These are phyloP conservation scores for Fusarium fracticaudum DNA, from an alignment of 2,329 filamentous ascomycete genomes.

Conservation along the genomic window DNA sequence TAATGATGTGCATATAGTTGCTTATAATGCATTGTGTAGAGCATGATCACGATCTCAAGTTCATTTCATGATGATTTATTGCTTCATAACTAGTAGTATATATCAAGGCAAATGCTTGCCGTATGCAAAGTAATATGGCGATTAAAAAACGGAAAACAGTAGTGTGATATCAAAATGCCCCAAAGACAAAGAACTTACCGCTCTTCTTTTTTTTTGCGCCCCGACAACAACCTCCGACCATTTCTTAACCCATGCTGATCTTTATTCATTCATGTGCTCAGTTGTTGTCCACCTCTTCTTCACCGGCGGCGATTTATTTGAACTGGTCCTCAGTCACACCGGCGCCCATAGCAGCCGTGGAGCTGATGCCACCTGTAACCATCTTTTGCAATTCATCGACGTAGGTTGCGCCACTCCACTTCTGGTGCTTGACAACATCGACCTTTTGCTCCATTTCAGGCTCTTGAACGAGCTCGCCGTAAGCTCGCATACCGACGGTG, in stretches of 20 bases:
- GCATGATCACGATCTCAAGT: not conserved
- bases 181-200: conserved; percentile 10
- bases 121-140: conserved; percentile 1
- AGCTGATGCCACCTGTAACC: conserved; percentile 92
- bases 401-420: conserved; percentile 96
- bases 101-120: conserved; percentile 2
- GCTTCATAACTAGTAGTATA: not conserved
- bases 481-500: conserved; percentile 89
- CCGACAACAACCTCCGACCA: not conserved
- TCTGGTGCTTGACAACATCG: conserved; percentile 98
- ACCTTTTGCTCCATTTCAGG: conserved; percentile 92
- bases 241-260: not conserved
- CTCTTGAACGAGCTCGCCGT: conserved; percentile 97
- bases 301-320: conserved; percentile 39
- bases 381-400: conserved; percentile 96
- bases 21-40: not conserved
- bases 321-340: conserved; percentile 99
- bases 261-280: not conserved
- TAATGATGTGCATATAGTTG: not conserved
- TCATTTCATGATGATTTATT: conserved; percentile 5
- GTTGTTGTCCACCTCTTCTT: not conserved
- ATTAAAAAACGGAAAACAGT: conserved; percentile 13
- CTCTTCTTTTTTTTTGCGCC: conserved; percentile 17
- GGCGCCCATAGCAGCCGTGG: conserved; percentile 95
- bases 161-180: conserved; percentile 33